These are phyloP conservation scores for Aspergillus bombycis DNA, from an alignment of 2,329 filamentous ascomycete species.

Conservation along the genomic window DNA sequence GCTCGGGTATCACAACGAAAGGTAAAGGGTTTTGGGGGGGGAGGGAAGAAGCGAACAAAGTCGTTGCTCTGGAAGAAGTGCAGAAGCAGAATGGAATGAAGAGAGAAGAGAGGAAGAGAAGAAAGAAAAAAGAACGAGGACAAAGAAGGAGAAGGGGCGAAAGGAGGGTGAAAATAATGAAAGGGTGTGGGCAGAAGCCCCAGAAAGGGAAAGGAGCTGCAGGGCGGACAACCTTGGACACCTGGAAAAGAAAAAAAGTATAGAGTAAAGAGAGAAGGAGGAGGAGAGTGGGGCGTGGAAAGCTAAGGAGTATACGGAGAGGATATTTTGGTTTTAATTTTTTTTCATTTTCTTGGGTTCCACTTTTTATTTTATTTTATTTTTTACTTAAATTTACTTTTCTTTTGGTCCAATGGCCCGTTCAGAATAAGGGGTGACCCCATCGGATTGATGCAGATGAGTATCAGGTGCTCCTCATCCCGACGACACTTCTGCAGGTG, in stretches of 20 bases:
- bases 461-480: background rate
- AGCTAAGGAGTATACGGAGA: background rate
- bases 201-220: conserved; percentile 28
- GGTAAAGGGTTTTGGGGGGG: conserved; percentile 22
- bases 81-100: conserved; percentile 21
- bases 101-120: conserved; percentile 24
- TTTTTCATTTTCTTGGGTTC: background rate
- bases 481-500: background rate
- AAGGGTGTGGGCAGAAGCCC: conserved; percentile 19
- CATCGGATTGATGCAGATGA: background rate
- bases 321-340: background rate
- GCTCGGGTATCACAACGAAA: conserved; percentile 45
- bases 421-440: conserved; percentile 2
- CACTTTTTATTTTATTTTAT: background rate
- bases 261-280: background rate
- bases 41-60: conserved; percentile 23
- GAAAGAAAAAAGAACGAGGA: conserved; percentile 29
- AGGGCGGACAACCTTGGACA: conserved; percentile 24
- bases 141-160: conserved; percentile 27
- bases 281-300: background rate
- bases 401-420: background rate
- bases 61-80: conserved; percentile 19
- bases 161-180: conserved; percentile 22
- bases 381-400: background rate
- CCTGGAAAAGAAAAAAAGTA: conserved; percentile 9